Conservation (phyloP, 2,329 filamentous ascomycete species). For the Cryphonectria carpinicola region DNA sequence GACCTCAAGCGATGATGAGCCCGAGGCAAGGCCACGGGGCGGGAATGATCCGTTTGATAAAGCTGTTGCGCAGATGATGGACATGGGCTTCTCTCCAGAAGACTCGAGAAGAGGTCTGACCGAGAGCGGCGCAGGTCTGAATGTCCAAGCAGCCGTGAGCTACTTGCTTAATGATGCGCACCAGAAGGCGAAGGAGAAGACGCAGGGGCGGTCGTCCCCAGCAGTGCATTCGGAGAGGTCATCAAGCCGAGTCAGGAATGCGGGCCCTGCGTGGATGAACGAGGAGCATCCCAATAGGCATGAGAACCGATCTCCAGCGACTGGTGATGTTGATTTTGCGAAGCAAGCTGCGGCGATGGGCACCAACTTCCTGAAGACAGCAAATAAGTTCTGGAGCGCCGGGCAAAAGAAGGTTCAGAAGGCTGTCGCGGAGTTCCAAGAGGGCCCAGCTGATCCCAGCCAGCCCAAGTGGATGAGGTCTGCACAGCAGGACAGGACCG, state of each 20-base stretch:
- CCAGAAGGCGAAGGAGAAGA: slow-evolving; percentile 75
- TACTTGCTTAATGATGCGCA: slow-evolving; percentile 93
- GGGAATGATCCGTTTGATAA: slow-evolving; percentile 70
- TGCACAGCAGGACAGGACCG: slow-evolving; percentile 52
- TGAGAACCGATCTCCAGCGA: slow-evolving; percentile 60
- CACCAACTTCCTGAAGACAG: slow-evolving; percentile 85
- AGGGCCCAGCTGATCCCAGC: slow-evolving; percentile 70
- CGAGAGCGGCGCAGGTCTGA: slow-evolving; percentile 76
- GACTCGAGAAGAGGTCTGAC: slow-evolving; percentile 80
- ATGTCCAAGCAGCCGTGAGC: slow-evolving; percentile 85
- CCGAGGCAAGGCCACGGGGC: slow-evolving; percentile 39
- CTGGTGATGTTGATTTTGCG: slow-evolving; percentile 71
- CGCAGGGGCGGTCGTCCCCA: slow-evolving; percentile 42
- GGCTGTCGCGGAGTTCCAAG: slow-evolving; percentile 83
- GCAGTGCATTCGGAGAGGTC: slow-evolving; percentile 42
- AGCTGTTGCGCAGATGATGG: slow-evolving; percentile 84
- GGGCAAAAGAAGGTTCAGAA: slow-evolving; percentile 92
- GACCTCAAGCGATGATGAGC: slow-evolving; percentile 50
- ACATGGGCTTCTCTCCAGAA: slow-evolving; percentile 90
- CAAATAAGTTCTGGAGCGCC: slow-evolving; percentile 93
- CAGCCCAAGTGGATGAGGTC: slow-evolving; percentile 97
- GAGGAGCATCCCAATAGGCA: slow-evolving; percentile 55
- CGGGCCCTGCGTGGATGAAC: slow-evolving; percentile 65
- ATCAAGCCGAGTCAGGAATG: slow-evolving; percentile 42
- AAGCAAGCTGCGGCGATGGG: slow-evolving; percentile 84